Evolutionary conservation across 2,329 filamentous ascomycete species (phyloP), one percentile per base, ranked within the genome.

Genomic region (Alternaria infectoria): DNA sequence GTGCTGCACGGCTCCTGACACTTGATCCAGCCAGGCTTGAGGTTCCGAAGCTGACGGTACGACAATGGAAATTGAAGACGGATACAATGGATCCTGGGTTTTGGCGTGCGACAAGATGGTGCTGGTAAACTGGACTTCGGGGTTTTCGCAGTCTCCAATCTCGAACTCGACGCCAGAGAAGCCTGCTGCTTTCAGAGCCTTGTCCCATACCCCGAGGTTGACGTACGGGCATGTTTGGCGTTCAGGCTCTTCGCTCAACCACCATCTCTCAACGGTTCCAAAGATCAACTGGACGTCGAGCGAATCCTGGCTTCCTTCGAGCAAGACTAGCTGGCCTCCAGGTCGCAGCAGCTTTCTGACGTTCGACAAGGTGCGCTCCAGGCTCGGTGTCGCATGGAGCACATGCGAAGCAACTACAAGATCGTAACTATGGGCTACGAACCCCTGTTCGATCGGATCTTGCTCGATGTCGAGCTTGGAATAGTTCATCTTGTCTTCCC

Each of bases 91-190:
- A 30, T 51, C 26, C 26, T n/a, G 47, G 40, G 17, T 23, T 46
- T 30, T 28, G 54, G 40, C 54, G 54, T 56, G 26, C 7, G 54
- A 46, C 54, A 56, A 30, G 25, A 56, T 56, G 12, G 40, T 46
- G 23, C 43, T 56, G 23, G 54, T 47, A 8, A 46, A 46, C n/a
- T 56, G 54, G 25, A 56, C 40, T 23, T 46, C 25, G 5, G 54
- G 40, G 26, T 56, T 32, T 13, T 56, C 54, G 43, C 54, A 56
- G 19, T 56, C 54, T n/a, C 40, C 25, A 19, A 57, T 36, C 15
- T 57, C 54, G 19, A 57, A 57, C 10, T 57, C 54, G 12, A 57
- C 17, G 5, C 54, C 54, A 50, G 26, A 49, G 9, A 57, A 57
- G 44, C 54, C 45, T 12, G 45, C 10, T 12, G 44, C 44, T 40